These are phyloP conservation scores for Blastobotrys chiropterorum DNA, from an alignment of 805 yeast genomes.

Conservation along the genomic window DNA sequence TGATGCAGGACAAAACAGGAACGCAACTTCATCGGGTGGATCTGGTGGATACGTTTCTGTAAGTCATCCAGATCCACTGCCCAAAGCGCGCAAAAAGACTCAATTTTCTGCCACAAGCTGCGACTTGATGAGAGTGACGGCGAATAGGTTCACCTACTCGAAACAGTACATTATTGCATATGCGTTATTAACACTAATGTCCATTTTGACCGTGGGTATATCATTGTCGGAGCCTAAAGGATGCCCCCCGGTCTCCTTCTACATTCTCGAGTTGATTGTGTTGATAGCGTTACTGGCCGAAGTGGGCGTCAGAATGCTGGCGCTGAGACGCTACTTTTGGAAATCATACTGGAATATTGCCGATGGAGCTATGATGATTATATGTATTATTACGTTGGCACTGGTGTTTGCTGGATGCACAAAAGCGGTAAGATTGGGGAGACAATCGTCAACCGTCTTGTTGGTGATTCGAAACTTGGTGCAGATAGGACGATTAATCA, in stretches of 20 bases:
- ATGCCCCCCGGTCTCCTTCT: constrained; percentile 12
- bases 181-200: constrained; percentile 8
- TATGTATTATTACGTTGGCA: constrained; percentile 11
- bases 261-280: constrained; percentile 9
- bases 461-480: constrained; percentile 12
- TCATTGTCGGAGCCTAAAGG: constrained; percentile 12
- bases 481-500: constrained; percentile 10
- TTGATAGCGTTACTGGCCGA: constrained; percentile 11
- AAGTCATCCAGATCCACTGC: not conserved
- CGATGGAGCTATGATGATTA: constrained; percentile 10
- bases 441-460: constrained; percentile 11
- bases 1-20: not conserved
- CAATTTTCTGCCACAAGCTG: constrained; percentile 10
- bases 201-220: constrained; percentile 10
- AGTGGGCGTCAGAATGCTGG: constrained; percentile 10
- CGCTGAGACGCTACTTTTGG: constrained; percentile 11
- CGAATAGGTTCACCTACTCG: constrained; percentile 15
- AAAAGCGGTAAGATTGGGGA: constrained; percentile 9
- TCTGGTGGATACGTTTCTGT: not conserved
- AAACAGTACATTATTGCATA: constrained; percentile 13
- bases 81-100: not conserved
- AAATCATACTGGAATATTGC: constrained; percentile 14
- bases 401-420: constrained; percentile 15
- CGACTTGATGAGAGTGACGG: constrained; percentile 12
- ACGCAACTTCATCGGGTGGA: not conserved